Evolutionary conservation across 2,329 filamentous ascomycete genomes (phyloP).

Genomic region (Dryadomyces quercivorus): DNA sequence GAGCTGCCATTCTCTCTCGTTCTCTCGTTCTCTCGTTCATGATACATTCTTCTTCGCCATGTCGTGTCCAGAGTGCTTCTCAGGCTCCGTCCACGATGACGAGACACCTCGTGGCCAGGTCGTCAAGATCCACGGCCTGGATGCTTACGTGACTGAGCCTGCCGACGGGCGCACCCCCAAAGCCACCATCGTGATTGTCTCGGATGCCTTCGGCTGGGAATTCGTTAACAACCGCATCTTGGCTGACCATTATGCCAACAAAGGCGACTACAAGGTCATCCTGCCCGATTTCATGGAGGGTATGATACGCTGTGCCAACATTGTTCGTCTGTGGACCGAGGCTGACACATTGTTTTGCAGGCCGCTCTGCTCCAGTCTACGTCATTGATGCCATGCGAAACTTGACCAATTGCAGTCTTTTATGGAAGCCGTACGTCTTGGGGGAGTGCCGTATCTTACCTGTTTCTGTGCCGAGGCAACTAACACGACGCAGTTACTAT

Average conservation of each 20-base stretch:
- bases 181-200: conserved; percentile 39
- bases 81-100: conserved; percentile 31
- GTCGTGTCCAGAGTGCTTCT: conserved; percentile 31
- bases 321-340: not conserved
- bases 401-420: conserved; percentile 13
- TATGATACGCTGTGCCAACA: conserved; percentile 7
- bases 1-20: not conserved
- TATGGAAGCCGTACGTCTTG: conserved; percentile 19
- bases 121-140: conserved; percentile 32
- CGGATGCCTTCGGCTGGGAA: conserved; percentile 43
- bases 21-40: not conserved
- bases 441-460: not conserved
- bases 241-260: conserved; percentile 40
- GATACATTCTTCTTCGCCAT: conserved; percentile 6
- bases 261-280: conserved; percentile 36
- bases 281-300: conserved; percentile 43
- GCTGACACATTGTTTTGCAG: conserved; percentile 8
- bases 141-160: conserved; percentile 32
- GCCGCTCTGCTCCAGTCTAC: conserved; percentile 18
- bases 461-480: not conserved
- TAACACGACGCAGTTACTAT: conserved; percentile 13
- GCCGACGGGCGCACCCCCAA: conserved; percentile 21
- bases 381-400: conserved; percentile 18
- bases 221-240: conserved; percentile 40
- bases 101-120: conserved; percentile 28